Percentiles rank a stretch among this genome's conserved stretches.
phyloP scores from a whole-genome alignment of 2,329 filamentous ascomycete genomes.

The Fusarium illudens region DNA sequence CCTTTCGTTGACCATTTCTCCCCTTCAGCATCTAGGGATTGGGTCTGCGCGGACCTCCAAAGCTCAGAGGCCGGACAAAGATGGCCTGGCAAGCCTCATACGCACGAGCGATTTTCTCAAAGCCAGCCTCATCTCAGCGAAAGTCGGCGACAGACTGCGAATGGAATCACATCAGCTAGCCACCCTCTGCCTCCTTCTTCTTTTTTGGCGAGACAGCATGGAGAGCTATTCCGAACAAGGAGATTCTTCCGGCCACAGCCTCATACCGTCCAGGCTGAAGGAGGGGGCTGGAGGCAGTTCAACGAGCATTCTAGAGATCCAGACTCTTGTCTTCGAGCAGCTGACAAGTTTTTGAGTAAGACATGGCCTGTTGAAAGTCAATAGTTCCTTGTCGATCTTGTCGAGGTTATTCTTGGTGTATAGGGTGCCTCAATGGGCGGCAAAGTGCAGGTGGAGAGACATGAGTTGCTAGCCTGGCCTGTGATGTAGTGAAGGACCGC shows the following conservation, averaged over 20 bases:
- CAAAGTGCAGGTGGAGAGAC: neutral
- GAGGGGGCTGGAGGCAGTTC: neutral
- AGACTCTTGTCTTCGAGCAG: neutral
- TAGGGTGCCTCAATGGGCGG: neutral
- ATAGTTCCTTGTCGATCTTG: neutral
- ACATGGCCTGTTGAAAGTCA: neutral
- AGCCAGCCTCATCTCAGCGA: neutral
- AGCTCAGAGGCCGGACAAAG: neutral
- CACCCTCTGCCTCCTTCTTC: neutral
- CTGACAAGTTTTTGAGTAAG: neutral
- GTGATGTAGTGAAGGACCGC: neutral
- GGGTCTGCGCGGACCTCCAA: neutral
- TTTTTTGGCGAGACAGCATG: neutral
- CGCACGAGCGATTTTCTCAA: neutral
- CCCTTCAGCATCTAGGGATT: neutral
- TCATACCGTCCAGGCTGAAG: neutral
- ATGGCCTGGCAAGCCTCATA: neutral
- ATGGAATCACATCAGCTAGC: neutral
- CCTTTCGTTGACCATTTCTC: too few species aligned
- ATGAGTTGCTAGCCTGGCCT: neutral
- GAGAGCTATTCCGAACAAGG: neutral
- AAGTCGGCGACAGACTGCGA: neutral
- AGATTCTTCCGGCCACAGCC: neutral
- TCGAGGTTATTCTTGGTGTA: neutral
- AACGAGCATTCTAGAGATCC: neutral